Evolutionary conservation across 805 yeast genomes (phyloP).

Genomic region (Kodamaea leandrae): DNA sequence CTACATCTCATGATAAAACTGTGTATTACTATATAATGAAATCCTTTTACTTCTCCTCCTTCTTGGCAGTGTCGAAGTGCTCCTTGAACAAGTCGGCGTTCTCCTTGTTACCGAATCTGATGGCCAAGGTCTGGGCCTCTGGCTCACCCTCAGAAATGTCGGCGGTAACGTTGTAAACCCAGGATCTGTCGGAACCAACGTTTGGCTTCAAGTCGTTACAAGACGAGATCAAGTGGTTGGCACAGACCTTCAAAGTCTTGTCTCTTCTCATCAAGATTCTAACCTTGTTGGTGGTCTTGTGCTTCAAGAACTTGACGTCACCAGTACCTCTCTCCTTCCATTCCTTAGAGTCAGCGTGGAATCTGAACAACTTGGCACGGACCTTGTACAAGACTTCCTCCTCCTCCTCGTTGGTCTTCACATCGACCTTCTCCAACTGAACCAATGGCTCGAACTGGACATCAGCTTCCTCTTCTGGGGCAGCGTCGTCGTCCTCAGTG

Average conservation of each 20-base stretch:
- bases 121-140: conserved; percentile 94
- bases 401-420: conserved; percentile 91
- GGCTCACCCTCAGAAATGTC: conserved; percentile 80
- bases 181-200: conserved; percentile 95
- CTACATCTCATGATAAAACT: too few relatives aligned
- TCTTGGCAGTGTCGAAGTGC: conserved; percentile 61
- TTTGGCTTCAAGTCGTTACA: conserved; percentile 85
- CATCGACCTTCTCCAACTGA: conserved; percentile 91
- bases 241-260: conserved; percentile 96
- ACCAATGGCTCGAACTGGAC: conserved; percentile 97
- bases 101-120: conserved; percentile 88
- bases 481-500: conserved; percentile 56
- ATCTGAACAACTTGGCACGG: conserved; percentile 93
- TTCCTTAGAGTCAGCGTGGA: conserved; percentile 78
- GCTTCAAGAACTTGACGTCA: conserved; percentile 92
- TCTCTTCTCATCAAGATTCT: conserved; percentile 98
- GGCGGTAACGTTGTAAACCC: conserved; percentile 95
- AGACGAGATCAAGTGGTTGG: conserved; percentile 86
- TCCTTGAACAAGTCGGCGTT: conserved; percentile 95
- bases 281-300: conserved; percentile 76
- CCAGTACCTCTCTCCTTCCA: conserved; percentile 99
- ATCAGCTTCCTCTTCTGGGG: conserved; percentile 63
- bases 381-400: conserved; percentile 82
- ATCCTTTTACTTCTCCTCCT: not conserved
- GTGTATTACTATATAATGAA: conserved; percentile 1